Conservation (phyloP, 2,329 filamentous ascomycete genomes). For the Diaporthe batatas region DNA sequence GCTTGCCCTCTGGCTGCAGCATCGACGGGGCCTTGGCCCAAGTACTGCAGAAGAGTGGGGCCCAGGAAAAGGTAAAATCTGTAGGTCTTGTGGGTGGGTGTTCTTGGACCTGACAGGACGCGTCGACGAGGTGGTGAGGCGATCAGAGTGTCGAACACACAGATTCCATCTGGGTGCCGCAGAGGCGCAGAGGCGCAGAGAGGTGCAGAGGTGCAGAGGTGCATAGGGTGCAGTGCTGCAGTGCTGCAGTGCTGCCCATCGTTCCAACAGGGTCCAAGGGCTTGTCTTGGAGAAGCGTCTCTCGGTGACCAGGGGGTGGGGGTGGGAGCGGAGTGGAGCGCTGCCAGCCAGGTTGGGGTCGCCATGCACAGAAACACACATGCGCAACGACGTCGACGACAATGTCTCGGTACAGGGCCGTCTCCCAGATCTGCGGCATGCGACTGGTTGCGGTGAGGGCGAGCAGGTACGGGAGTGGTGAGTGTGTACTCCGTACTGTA, state of each 20-base stretch:
- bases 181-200: conserved; percentile 6
- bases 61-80: conserved; percentile 40
- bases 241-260: conserved; percentile 38
- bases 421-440: conserved; percentile 32
- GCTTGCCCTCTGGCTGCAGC: conserved; percentile 34
- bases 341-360: conserved; percentile 20
- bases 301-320: conserved; percentile 29
- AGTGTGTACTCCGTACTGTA: background rate
- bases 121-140: conserved; percentile 17
- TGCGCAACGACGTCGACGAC: conserved; percentile 42
- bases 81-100: conserved; percentile 31
- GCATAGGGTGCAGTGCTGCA: background rate
- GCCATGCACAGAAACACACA: conserved; percentile 32
- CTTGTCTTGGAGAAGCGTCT: conserved; percentile 26
- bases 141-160: conserved; percentile 23
- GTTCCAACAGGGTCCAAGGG: conserved; percentile 31
- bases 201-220: conserved; percentile 32
- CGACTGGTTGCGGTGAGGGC: conserved; percentile 33
- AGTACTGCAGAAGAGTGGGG: conserved; percentile 40
- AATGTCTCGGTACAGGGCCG: conserved; percentile 27
- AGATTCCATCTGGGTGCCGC: conserved; percentile 39
- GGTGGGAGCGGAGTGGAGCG: conserved; percentile 35
- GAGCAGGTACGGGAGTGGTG: background rate
- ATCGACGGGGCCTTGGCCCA: conserved; percentile 34
- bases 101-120: conserved; percentile 9